Evolutionary conservation across 1,284 basidiomycete species (phyloP), one percentile per base, ranked within the genome.

Genomic region (Sanghuangporus baumii): DNA sequence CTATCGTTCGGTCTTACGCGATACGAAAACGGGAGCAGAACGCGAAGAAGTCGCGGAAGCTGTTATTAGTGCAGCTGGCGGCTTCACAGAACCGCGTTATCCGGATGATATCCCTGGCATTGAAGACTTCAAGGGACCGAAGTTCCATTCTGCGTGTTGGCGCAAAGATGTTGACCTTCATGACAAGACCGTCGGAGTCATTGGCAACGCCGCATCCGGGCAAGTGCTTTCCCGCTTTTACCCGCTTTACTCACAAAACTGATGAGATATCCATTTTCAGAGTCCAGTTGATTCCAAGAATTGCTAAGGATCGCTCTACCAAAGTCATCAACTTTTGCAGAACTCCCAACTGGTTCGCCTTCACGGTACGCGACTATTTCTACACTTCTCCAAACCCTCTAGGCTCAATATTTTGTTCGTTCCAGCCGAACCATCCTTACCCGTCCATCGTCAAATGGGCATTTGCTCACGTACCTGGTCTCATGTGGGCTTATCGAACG

Each of bases 171-270:
- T 87, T 31, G 71, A 79, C 55, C 71, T 86, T 60, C 73, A 73
- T 58, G 80, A 78, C 11, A 85, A 86, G 70, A 74, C 76, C 34
- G 79, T 87, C 1, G 85, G 80, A 3, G 80, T 88, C 16, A 80
- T 88, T 67, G 87, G 86, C 20, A 86, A 86, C 67, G 87, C 85
- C 2, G 85, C 82, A 72, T 80, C 85, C 68, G 79, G 78, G 84
- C 80, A 71, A 71, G 76, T 74, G 61, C 66, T 40, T 66, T 71
- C 51, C 66, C 61, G 7, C 63, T 64, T 16, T 16, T 69, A 50
- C 60, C 41, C 23, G 54, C 59, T 2, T 56, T 56, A 36, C n/a
- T 41, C 26, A 50, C 11, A 48, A 20, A 34, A n/a, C 34, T 47
- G 37, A 40, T 38, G 57, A 43, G 9, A 47, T 48, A 34, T 51